Conservation (phyloP, 1,284 basidiomycete genomes). For the Melanopsichium pennsylvanicum region DNA sequence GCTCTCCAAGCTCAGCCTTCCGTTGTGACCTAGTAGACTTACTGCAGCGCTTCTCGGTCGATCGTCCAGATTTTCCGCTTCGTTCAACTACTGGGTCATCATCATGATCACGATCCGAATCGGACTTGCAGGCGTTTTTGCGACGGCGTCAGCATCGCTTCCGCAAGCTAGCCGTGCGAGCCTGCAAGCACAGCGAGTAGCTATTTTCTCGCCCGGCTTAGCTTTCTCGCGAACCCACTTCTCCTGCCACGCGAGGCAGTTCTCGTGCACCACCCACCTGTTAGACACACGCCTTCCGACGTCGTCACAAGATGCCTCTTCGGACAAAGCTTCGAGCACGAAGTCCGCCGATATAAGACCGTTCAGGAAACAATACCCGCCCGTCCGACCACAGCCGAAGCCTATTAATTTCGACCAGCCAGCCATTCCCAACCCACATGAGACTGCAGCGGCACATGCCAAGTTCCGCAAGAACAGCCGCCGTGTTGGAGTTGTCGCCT, state of each 20-base stretch:
- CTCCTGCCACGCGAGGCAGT: constrained; percentile 3
- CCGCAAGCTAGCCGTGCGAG: not conserved
- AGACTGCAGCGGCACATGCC: constrained; percentile 58
- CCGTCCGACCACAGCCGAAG: constrained; percentile 47
- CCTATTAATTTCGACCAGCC: constrained; percentile 61
- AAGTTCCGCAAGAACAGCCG: constrained; percentile 50
- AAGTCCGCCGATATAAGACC: constrained; percentile 25
- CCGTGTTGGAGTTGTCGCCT: constrained; percentile 7
- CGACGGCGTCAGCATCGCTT: constrained; percentile 1
- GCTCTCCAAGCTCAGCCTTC: too few species aligned
- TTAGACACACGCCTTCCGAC: not conserved
- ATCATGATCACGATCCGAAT: constrained; percentile 25
- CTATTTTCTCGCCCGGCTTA: not conserved
- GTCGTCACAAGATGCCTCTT: constrained; percentile 5
- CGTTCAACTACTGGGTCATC: not conserved
- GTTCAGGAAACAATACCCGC: constrained; percentile 56
- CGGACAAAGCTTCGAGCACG: not conserved
- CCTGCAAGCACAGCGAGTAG: not conserved
- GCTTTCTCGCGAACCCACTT: not conserved
- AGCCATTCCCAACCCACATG: constrained; percentile 60
- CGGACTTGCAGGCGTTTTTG: constrained; percentile 1
- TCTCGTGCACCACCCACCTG: constrained; percentile 3
- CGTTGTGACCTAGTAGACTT: too few species aligned
- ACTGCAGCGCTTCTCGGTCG: too few species aligned
- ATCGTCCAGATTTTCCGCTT: not conserved